Evolutionary conservation across 2,329 filamentous ascomycete genomes (phyloP).

Genomic region (Emmonsiellopsis sp.): DNA sequence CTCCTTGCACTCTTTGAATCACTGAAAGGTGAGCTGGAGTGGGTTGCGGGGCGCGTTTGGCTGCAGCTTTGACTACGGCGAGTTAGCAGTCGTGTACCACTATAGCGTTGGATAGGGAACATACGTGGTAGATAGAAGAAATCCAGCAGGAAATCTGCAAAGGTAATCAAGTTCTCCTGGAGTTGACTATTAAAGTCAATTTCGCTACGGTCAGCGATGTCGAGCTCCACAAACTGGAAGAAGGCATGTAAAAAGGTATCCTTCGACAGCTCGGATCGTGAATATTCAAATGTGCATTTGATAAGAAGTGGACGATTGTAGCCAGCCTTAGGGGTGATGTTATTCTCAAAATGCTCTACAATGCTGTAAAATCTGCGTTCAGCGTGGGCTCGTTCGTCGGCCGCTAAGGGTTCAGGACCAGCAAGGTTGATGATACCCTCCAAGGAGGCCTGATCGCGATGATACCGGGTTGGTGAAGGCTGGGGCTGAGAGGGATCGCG

Average conservation of each 20-base stretch:
- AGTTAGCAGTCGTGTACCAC: background rate
- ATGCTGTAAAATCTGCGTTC: background rate
- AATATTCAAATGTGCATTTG: too few relatives aligned
- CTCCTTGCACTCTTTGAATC: constrained; percentile 4
- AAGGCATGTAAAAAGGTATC: constrained; percentile 3
- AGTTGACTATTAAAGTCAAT: background rate
- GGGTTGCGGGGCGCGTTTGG: constrained; percentile 8
- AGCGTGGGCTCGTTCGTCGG: background rate
- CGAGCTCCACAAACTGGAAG: constrained; percentile 3
- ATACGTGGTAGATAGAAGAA: constrained; percentile 12
- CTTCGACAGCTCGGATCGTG: constrained; percentile 6
- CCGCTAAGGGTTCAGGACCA: background rate
- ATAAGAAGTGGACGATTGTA: constrained; percentile 3
- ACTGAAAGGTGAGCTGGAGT: constrained; percentile 9
- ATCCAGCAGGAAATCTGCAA: constrained; percentile 10
- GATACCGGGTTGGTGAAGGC: too few relatives aligned
- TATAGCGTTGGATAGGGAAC: background rate
- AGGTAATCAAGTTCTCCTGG: background rate
- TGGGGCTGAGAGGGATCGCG: too few relatives aligned
- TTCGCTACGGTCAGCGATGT: background rate
- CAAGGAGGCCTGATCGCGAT: background rate
- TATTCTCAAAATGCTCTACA: background rate
- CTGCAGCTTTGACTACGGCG: constrained; percentile 8
- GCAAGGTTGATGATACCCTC: background rate
- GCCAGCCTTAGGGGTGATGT: background rate